Percentiles rank a stretch among this genome's conserved stretches.
phyloP scores from a whole-genome alignment of 202 grass and related monocot species.

The Alloteropsis angusta region DNA sequence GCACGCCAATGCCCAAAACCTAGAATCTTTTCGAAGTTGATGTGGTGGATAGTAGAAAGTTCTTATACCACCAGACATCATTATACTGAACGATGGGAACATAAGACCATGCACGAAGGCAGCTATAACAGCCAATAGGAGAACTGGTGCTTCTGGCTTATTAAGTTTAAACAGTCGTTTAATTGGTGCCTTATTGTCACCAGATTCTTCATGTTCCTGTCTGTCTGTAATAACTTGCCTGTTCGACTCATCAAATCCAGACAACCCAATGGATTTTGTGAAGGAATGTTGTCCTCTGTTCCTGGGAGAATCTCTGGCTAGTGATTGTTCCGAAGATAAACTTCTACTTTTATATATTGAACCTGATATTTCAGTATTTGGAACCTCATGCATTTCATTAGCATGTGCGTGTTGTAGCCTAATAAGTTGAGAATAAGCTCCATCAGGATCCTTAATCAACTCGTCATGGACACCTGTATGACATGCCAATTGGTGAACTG shows the following conservation, averaged over 20 bases:
- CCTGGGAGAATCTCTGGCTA: constrained; percentile 40
- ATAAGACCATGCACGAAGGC: constrained; percentile 57
- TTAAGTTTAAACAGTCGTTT: constrained; percentile 49
- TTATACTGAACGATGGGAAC: constrained; percentile 57
- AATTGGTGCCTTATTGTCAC: constrained; percentile 27
- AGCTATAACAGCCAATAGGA: constrained; percentile 44
- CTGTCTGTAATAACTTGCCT: constrained; percentile 1
- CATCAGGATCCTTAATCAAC: constrained; percentile 51
- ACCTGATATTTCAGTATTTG: not conserved
- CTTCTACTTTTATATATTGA: constrained; percentile 29
- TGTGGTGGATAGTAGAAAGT: constrained; percentile 60
- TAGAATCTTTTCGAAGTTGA: constrained; percentile 57
- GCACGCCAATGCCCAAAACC: constrained; percentile 55
- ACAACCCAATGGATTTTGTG: constrained; percentile 8
- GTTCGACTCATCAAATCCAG: constrained; percentile 18
- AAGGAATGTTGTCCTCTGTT: constrained; percentile 42
- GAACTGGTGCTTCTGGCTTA: constrained; percentile 56
- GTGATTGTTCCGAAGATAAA: constrained; percentile 37
- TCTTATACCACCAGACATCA: constrained; percentile 74
- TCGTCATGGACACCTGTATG: constrained; percentile 58
- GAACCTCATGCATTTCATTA: not conserved
- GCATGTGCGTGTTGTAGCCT: constrained; percentile 45
- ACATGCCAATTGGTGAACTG: constrained; percentile 5
- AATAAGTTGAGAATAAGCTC: constrained; percentile 68
- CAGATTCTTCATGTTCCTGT: constrained; percentile 10